Percentiles rank a stretch among this genome's conserved stretches.
Conservation (phyloP, 1,284 basidiomycete genomes). For the Tremellales sp. region DNA sequence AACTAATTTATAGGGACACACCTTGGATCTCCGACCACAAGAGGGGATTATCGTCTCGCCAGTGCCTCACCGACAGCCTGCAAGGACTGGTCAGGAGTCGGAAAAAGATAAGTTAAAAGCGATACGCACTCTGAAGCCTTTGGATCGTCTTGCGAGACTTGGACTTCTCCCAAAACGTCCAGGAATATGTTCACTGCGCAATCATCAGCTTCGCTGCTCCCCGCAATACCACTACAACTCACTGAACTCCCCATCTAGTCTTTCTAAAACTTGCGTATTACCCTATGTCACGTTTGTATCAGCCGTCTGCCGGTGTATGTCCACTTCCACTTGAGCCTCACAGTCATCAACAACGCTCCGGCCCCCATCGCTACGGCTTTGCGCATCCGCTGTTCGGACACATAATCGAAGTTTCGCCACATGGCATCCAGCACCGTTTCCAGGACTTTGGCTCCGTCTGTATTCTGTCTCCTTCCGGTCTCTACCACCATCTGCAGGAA, state of each 20-base stretch:
- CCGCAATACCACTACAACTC: slow-evolving; percentile 50
- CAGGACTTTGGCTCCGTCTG: slow-evolving; percentile 32
- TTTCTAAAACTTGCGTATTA: slow-evolving; percentile 67
- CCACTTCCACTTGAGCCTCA: slow-evolving; percentile 13
- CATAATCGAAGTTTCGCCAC: slow-evolving; percentile 50
- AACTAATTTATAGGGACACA: slow-evolving; percentile 6
- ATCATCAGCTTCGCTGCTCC: slow-evolving; percentile 48
- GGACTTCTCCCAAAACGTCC: slow-evolving; percentile 82
- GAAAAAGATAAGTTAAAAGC: neutral
- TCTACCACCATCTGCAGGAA: slow-evolving; percentile 42
- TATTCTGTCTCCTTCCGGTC: slow-evolving; percentile 24
- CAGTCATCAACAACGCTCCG: slow-evolving; percentile 41
- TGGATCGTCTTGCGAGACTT: slow-evolving; percentile 54
- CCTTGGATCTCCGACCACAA: slow-evolving; percentile 38
- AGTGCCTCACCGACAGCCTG: slow-evolving; percentile 25
- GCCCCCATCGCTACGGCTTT: slow-evolving; percentile 48
- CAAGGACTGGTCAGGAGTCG: slow-evolving; percentile 6
- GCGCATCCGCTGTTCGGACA: slow-evolving; percentile 41
- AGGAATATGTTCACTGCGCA: slow-evolving; percentile 81
- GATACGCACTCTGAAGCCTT: slow-evolving; percentile 32
- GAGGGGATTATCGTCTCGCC: slow-evolving; percentile 36
- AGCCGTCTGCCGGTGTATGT: neutral
- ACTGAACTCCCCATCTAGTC: slow-evolving; percentile 47
- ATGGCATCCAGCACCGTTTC: slow-evolving; percentile 47
- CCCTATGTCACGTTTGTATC: slow-evolving; percentile 55